A percentile compares a stretch with the other conserved stretches of the same genome.
phyloP scores from a whole-genome alignment of 106 monocot species.

The Cymbidium sinense region DNA sequence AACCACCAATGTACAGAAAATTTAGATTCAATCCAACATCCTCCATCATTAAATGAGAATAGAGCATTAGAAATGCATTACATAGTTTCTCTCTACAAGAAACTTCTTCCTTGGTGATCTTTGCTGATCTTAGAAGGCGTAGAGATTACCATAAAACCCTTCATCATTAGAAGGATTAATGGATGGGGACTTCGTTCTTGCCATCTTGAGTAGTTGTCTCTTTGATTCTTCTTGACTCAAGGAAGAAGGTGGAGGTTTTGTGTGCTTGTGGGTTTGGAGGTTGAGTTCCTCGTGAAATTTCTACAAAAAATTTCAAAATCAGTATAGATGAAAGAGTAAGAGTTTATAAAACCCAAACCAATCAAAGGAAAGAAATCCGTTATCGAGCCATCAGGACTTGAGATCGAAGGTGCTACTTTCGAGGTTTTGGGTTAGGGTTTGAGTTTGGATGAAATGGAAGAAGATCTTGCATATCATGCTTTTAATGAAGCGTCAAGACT shows the following conservation, averaged over 20 bases:
- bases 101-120: constrained; percentile 40
- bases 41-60: no score
- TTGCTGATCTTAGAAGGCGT: constrained; percentile 47
- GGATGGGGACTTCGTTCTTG: constrained; percentile 28
- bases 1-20: neutral
- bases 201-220: constrained; percentile 13
- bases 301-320: constrained; percentile 17
- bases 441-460: constrained; percentile 27
- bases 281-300: constrained; percentile 24
- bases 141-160: constrained; percentile 87
- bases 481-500: neutral
- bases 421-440: constrained; percentile 14
- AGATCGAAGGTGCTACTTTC: constrained; percentile 14
- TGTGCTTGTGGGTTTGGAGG: constrained; percentile 4
- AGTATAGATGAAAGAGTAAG: neutral
- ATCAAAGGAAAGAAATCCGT: constrained; percentile 3
- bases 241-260: constrained; percentile 13
- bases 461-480: constrained; percentile 33
- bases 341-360: neutral
- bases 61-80: neutral
- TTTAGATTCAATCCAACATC: neutral
- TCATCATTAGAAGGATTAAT: constrained; percentile 28
- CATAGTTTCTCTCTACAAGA: constrained; percentile 63
- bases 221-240: constrained; percentile 58
- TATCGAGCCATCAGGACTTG: constrained; percentile 16